phyloP scores from a whole-genome alignment of 768 basidiomycete genomes.

The Lentinula edodes region DNA sequence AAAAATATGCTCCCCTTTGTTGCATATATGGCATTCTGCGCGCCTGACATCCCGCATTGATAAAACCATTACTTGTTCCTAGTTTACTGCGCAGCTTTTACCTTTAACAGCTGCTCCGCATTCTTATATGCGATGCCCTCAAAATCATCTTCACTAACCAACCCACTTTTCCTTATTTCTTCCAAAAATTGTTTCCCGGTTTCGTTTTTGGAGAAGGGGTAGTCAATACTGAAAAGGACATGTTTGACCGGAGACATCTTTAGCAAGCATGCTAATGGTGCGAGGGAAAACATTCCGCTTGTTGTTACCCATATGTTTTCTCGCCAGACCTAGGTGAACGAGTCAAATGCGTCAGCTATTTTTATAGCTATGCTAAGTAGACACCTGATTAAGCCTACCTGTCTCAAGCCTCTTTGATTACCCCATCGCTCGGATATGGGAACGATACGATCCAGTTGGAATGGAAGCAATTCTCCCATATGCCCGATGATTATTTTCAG shows the following conservation, averaged over 20 bases:
- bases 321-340: neutral
- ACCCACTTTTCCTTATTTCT: neutral
- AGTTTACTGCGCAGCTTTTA: neutral
- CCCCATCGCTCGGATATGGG: neutral
- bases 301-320: conserved; percentile 4
- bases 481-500: conserved; percentile 1
- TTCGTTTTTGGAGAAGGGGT: conserved; percentile 1
- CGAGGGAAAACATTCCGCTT: conserved; percentile 1
- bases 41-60: too few relatives aligned
- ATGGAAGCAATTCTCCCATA: conserved; percentile 1
- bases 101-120: neutral
- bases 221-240: conserved; percentile 3
- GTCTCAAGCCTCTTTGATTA: neutral
- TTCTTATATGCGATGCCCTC: neutral
- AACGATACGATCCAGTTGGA: neutral
- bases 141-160: conserved; percentile 1
- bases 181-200: neutral
- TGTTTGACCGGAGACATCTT: neutral
- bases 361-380: neutral
- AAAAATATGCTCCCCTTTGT: too few relatives aligned
- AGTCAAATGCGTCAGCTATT: neutral
- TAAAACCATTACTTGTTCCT: neutral
- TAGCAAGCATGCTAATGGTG: conserved; percentile 1
- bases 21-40: too few relatives aligned
- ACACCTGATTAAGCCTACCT: neutral